Evolutionary conservation across 306 rosid genomes (phyloP).

Genomic region (Hippophae gyantsensis): DNA sequence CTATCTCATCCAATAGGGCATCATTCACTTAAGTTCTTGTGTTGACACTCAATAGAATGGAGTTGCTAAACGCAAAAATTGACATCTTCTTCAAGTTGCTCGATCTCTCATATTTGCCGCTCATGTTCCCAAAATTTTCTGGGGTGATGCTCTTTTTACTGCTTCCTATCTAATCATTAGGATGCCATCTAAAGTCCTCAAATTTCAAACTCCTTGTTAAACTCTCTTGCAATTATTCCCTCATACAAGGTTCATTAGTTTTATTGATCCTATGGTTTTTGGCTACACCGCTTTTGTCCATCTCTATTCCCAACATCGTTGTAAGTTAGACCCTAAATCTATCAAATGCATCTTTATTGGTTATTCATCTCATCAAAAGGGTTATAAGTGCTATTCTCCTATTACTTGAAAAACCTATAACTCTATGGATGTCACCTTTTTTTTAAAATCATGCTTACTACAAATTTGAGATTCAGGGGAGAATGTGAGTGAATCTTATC

Average conservation of each 20-base stretch:
- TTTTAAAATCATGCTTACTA: neutral
- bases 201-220: no score
- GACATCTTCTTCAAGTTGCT: constrained; percentile 5
- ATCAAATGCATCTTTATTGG: constrained; percentile 4
- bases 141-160: constrained; percentile 4
- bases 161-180: neutral
- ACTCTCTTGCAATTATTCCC: neutral
- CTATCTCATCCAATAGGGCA: neutral
- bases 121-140: neutral
- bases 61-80: neutral
- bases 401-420: neutral
- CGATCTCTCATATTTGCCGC: neutral
- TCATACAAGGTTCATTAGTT: neutral
- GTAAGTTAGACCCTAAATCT: constrained; percentile 10
- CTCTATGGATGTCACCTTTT: constrained; percentile 2
- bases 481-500: neutral
- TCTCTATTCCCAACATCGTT: neutral
- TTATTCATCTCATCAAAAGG: constrained; percentile 1
- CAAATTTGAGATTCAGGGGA: constrained; percentile 1
- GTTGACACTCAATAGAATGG: neutral
- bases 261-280: neutral
- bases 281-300: constrained; percentile 2
- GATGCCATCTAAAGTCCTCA: no score
- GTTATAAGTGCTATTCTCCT: constrained; percentile 4
- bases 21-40: constrained; percentile 1